Evolutionary conservation across 169 alveolate genomes (phyloP).

Genomic region (Cryptosporidium parvum): DNA sequence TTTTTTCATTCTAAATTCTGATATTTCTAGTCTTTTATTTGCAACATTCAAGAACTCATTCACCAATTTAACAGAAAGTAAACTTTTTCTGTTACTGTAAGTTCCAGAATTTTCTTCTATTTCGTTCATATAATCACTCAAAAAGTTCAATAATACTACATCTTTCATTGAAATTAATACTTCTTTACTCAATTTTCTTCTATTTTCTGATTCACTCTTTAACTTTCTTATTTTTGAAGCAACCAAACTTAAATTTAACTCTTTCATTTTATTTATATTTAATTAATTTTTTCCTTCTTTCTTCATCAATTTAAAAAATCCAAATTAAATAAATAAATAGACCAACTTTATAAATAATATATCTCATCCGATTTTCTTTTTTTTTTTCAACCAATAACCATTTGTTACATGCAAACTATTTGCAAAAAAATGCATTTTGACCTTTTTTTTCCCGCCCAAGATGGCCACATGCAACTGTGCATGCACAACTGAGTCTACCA

Average conservation of each 20-base stretch:
- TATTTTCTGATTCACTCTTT: constrained; percentile 7
- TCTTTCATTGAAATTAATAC: constrained; percentile 1
- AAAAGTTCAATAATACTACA: not conserved
- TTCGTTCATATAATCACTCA: constrained; percentile 14
- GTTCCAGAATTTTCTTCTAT: constrained; percentile 17
- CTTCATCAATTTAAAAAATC: not conserved
- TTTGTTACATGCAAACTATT: not conserved
- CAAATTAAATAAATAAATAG: not conserved
- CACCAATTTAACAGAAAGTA: constrained; percentile 21
- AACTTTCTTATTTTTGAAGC: constrained; percentile 12
- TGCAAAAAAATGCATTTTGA: constrained; percentile 37
- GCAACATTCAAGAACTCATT: constrained; percentile 11
- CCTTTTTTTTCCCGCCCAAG: constrained; percentile 42
- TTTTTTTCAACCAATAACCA: not conserved
- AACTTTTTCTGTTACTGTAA: constrained; percentile 7
- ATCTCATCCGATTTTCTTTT: not conserved
- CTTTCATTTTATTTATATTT: constrained; percentile 13
- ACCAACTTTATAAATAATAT: not conserved
- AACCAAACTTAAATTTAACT: constrained; percentile 40
- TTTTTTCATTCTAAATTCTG: constrained; percentile 5
- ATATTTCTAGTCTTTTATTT: not conserved
- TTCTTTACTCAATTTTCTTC: not conserved
- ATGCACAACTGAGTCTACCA: constrained; percentile 36
- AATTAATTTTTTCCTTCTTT: not conserved
- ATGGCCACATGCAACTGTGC: constrained; percentile 39